Conservation (phyloP, 2,329 filamentous ascomycete species). For the Xylariaceae sp. region DNA sequence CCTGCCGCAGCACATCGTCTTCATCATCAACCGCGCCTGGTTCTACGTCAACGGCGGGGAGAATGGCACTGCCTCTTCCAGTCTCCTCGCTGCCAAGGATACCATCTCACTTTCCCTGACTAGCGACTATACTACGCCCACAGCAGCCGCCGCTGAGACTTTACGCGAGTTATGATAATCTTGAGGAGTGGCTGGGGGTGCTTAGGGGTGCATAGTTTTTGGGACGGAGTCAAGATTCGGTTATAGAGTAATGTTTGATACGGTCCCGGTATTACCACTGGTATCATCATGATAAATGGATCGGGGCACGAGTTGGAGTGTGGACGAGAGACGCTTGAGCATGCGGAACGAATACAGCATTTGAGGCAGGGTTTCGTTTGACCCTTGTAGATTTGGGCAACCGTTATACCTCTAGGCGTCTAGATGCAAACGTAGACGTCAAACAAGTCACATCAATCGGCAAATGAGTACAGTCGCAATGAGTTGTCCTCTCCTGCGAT, state of each 20-base stretch:
- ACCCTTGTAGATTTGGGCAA: too few relatives aligned
- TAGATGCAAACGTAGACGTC: too few relatives aligned
- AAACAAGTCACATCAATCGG: conserved; percentile 6
- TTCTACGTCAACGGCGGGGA: conserved; percentile 92
- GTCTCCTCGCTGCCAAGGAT: conserved; percentile 36
- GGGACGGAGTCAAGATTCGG: neutral
- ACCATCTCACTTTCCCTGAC: conserved; percentile 39
- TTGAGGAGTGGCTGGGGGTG: too few relatives aligned
- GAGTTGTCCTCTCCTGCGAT: conserved; percentile 60
- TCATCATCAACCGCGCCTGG: conserved; percentile 79
- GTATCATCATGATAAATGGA: too few relatives aligned
- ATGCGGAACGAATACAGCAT: too few relatives aligned
- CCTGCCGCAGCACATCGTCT: conserved; percentile 83
- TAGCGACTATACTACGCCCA: conserved; percentile 22
- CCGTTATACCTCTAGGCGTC: too few relatives aligned
- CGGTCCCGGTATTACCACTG: neutral
- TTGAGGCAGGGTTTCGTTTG: too few relatives aligned
- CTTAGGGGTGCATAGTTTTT: too few relatives aligned
- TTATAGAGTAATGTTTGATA: conserved; percentile 4
- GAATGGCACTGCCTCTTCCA: neutral
- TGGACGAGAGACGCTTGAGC: too few relatives aligned
- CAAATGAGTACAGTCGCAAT: conserved; percentile 52
- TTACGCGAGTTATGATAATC: conserved; percentile 35
- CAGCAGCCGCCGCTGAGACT: conserved; percentile 26
- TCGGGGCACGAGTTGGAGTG: too few relatives aligned